Base-by-base conservation (phyloP, 768 basidiomycete species). In the Omphalotus guepiniiformis region DNA sequence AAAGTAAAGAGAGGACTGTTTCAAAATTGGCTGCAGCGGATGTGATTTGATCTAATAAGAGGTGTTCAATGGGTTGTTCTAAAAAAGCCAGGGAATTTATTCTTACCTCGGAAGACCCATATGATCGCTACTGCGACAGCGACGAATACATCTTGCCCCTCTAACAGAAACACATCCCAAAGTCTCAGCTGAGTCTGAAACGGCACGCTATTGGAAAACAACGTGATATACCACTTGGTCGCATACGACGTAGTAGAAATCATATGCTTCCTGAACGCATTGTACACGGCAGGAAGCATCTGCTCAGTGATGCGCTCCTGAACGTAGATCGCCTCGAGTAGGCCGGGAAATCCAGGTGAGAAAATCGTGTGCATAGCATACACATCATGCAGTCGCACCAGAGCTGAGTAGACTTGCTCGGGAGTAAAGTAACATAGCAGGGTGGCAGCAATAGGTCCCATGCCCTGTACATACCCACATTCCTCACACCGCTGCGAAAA, bases 171-270 rank as follows among this genome's bases (percentile, higher is more conserved):
- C 9, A 80, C 91, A 62, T 99, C 96, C 95, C 95, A 99, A 25
- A 99, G 62, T 52, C 96, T 77, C 22, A 98, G 68, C 68, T 97
- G 93, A 39, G 87, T 92, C 65, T 94, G 90, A 64, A 95, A 98
- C 19, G 95, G 93, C 35, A 99, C 85, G 0, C 90, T 89, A 61
- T 95, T 96, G 41, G 93, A 83, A 59, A 97, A 99, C 12, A 98
- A 72, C 2, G 96, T 98, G 65, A 99, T 98, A 63, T 97, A 99
- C 96, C 96, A 98, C 66, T 98, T 98, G 2, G 95, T 97, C 22
- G 93, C 93, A 68, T 95, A 99, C 16, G 91, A 82, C 23, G 93
- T 94, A 11, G 92, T 93, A 6, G 88, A 88, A 49, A 99, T 87
- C 78, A 80, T 86, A 57, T 97, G 85, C 57, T 80, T 85, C 69